phyloP scores from a whole-genome alignment of 495 filamentous ascomycete genomes.

The Hypoxylon fuscum region DNA sequence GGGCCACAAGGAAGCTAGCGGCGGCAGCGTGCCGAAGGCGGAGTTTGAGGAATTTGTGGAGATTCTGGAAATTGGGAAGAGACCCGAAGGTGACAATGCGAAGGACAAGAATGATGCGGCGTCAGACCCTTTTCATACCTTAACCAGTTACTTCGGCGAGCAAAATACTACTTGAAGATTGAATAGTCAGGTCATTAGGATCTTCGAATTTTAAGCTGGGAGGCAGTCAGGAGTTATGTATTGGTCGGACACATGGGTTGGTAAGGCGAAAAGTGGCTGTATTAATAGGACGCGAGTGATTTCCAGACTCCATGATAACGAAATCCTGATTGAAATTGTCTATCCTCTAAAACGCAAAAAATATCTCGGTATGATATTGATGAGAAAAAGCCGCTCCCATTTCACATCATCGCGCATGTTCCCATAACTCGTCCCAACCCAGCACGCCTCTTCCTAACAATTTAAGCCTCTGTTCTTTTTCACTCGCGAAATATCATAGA shows the following conservation, averaged over 20 bases:
- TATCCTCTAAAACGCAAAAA: slow-evolving; percentile 1
- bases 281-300: too few relatives aligned
- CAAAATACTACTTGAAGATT: slow-evolving; percentile 8
- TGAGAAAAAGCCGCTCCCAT: background rate
- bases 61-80: slow-evolving; percentile 62
- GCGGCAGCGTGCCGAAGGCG: slow-evolving; percentile 60
- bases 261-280: too few relatives aligned
- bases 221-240: background rate
- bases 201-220: too few relatives aligned
- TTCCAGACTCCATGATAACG: too few relatives aligned
- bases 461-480: slow-evolving; percentile 30
- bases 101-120: slow-evolving; percentile 44
- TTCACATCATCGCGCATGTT: slow-evolving; percentile 25
- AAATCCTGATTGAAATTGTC: slow-evolving; percentile 3
- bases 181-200: background rate
- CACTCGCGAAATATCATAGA: background rate
- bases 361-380: background rate
- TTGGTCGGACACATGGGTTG: too few relatives aligned
- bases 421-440: slow-evolving; percentile 30
- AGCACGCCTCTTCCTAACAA: slow-evolving; percentile 25
- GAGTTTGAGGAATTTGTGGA: slow-evolving; percentile 67
- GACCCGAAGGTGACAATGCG: slow-evolving; percentile 45
- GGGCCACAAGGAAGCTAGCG: slow-evolving; percentile 68
- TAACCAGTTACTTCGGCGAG: slow-evolving; percentile 58
- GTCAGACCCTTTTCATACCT: slow-evolving; percentile 55